Evolutionary conservation across 2,329 filamentous ascomycete species (phyloP).

Genomic region (Colletotrichum sp.): DNA sequence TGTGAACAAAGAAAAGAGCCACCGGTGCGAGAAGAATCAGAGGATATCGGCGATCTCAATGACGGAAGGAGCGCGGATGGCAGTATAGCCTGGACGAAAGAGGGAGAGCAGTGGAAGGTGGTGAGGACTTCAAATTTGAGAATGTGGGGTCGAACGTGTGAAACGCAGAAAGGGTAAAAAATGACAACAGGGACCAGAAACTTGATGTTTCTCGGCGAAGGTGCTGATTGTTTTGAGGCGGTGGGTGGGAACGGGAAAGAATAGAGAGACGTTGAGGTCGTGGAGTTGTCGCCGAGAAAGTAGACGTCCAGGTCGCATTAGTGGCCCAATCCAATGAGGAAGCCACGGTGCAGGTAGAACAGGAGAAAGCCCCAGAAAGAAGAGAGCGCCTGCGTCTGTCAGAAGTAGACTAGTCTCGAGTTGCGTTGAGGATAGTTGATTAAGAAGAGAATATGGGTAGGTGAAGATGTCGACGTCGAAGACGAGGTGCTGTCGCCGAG

Average conservation of each 20-base stretch:
- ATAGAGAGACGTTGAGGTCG: neutral
- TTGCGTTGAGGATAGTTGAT: neutral
- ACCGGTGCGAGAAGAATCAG: neutral
- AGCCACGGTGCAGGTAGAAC: neutral
- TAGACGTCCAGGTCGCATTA: neutral
- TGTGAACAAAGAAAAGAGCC: neutral
- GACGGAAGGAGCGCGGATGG: neutral
- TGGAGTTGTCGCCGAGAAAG: neutral
- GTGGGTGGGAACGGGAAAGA: rapidly evolving
- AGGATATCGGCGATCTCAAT: neutral
- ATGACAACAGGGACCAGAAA: neutral
- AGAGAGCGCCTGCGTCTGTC: neutral
- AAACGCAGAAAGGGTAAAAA: neutral
- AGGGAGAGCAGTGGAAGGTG: neutral
- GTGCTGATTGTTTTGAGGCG: rapidly evolving
- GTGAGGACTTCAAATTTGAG: neutral
- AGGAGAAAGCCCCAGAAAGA: too few species aligned
- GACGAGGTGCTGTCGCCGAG: neutral
- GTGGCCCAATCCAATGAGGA: neutral
- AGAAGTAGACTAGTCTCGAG: rapidly evolving
- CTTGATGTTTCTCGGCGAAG: neutral
- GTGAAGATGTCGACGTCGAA: neutral
- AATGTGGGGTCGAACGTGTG: neutral
- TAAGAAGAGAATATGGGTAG: rapidly evolving
- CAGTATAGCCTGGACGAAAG: neutral